Base-by-base conservation (phyloP, 2,329 filamentous ascomycete genomes). In the Trichophyton equinum region DNA sequence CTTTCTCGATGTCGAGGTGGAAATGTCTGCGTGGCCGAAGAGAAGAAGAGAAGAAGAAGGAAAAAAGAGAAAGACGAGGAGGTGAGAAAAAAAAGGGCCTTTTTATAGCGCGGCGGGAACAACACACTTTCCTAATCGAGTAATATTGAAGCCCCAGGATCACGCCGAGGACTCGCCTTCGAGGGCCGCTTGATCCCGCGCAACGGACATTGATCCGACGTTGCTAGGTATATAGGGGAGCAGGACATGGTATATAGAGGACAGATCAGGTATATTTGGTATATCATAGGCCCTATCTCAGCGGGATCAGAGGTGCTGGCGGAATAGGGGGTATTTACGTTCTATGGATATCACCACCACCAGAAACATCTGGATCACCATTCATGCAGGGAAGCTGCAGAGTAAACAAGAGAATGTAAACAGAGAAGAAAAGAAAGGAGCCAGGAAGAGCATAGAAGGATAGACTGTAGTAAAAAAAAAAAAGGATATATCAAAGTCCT, bases 21-120 rank as follows among this genome's bases (percentile, higher is more conserved):
- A 55, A 46, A 47, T 33, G 33, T 60, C 61, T n/a, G 63, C 62
- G 51, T 20, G 36, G 49, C 22, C 61, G 58, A 44, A 20, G 49
- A 58, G 51, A 42, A 62, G 30, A 49, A 47, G 27, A 61, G 38
- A 55, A 56, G 36, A 51, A 44, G 56, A 42, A 57, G 38, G 49
- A 56, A 46, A 63, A 58, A 56, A 57, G 47, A 59, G 18, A 55
- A 53, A 44, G 61, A 33, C 44, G 51, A 57, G 51, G 42, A 58
- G 61, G 46, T 42, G 49, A 57, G 51, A 58, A 47, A 38, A 58
- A 61, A 56, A 49, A 22, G 2, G 60, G 61, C 58, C 42, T 42
- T 18, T 58, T 44, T 38, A 53, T 38, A 42, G 33, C 36, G 49
- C 2, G 49, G 6, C 22, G 20, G 15, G 49, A 27, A 13, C 22